A percentile compares a stretch with the other conserved stretches of the same genome.
phyloP scores from a whole-genome alignment of 352 stramenopile species.

The Phytophthora litchii region DNA sequence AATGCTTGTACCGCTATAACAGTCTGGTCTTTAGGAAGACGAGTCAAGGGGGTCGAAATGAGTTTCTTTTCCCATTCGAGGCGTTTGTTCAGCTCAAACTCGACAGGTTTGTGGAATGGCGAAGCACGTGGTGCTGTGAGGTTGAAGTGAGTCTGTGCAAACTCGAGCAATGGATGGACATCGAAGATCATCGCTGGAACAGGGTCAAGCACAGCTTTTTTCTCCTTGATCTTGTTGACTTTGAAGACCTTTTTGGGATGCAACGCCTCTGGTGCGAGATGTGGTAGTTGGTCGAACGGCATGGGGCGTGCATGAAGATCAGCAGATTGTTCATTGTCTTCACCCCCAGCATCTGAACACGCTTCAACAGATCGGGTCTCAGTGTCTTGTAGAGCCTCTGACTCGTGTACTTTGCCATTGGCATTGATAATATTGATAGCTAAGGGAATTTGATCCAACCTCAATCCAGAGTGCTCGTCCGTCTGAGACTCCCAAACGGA shows the following conservation, averaged over 20 bases:
- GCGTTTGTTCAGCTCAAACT: constrained; percentile 56
- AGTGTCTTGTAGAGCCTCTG: not conserved
- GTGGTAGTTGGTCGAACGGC: constrained; percentile 21
- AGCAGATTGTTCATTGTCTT: constrained; percentile 1
- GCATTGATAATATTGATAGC: constrained; percentile 7
- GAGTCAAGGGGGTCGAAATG: constrained; percentile 55
- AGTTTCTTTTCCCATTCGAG: constrained; percentile 68
- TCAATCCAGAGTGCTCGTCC: not conserved
- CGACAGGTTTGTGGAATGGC: constrained; percentile 30
- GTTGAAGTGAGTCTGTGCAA: constrained; percentile 45
- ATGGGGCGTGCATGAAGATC: constrained; percentile 5
- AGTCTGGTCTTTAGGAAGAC: constrained; percentile 48
- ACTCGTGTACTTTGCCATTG: not conserved
- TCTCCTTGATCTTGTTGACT: constrained; percentile 15
- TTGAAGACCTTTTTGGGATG: constrained; percentile 22
- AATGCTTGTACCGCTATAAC: constrained; percentile 69
- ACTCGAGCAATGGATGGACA: constrained; percentile 49
- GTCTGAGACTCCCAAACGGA: constrained; percentile 20
- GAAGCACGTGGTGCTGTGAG: constrained; percentile 27
- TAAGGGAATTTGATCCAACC: constrained; percentile 23
- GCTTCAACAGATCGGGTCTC: constrained; percentile 7
- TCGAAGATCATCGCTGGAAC: constrained; percentile 18
- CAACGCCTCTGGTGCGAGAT: constrained; percentile 18
- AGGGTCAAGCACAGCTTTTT: constrained; percentile 8
- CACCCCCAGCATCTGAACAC: not conserved